Base-by-base conservation (phyloP, 1,284 basidiomycete species). In the Tylopilus orsonianus region DNA sequence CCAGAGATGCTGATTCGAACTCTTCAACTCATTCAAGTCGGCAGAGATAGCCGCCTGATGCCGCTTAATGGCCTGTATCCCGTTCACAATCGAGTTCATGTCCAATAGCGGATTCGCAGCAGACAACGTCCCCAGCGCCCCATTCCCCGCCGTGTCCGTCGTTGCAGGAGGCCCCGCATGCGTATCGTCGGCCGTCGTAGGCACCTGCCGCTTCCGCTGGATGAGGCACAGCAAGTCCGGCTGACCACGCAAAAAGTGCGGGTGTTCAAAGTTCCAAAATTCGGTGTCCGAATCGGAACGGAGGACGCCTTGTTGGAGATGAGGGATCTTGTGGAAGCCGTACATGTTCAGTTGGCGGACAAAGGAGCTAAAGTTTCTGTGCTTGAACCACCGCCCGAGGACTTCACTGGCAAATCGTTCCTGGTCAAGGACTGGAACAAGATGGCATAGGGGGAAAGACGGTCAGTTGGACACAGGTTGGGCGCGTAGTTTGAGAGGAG, bases 261-360 rank as follows among this genome's bases (percentile, higher is more conserved):
- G 83, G 67, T 97, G 93, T 54, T 86, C 84, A 68, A 97, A 98
- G 68, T 97, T 90, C 87, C 93, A 96, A 41, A 93, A 81, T 67
- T 98, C 95, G 44, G 83, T 87, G 52, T 91, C 89, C 40, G 81
- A 78, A 54, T 90, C 87, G 64, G 82, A 82, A 62, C 83, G 85
- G 55, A 98, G 79, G 27, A 93, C 93, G 37, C 95, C 95, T 67
- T 97, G 93, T 64, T 97, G 94, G 18, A 98, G 82, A 66, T 97
- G 94, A 0, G 94, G 93, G 46, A 96, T 90, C 75, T 94, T 94
- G 76, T 93, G 92, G 66, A 96, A 96, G 38, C 92, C 93, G 68
- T 96, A 95, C 93, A 97, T 97, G 77, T 98, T 97, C 62, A 97
- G 80, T 69, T 98, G 95, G 32, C 95, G 83, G 30, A 97, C 94